Evolutionary conservation across 306 rosid genomes (phyloP), one percentile per base, ranked within the genome.

Genomic region (Dalbergia cultrata): DNA sequence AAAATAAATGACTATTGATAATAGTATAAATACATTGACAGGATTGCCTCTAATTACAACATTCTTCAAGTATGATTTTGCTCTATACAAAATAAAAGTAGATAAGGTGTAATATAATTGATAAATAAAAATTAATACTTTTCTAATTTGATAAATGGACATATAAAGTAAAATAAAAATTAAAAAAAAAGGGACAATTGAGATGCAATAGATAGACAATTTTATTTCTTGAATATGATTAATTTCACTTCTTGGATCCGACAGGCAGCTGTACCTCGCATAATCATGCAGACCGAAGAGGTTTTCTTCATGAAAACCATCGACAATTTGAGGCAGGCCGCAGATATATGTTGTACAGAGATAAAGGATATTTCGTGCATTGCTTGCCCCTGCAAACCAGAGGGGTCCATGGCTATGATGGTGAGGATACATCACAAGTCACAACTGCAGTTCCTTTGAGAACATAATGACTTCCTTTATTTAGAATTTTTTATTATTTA

Each of bases 341-440:
- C 94, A 4, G 89, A 96, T 44, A 49, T 89, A 65, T 93, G 96
- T 71, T 93, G 92, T 70, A 68, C 86, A 76, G 87, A 64, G 87
- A 88, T 93, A 75, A 37, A 87, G 37, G 87, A 87, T n/a, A 88
- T 93, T 73, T 93, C 92, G 8, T 90, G 94, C 89, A 85, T 95
- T 83, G 80, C 70, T 13, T 93, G 86, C 85, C 97, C 97, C 37
- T 85, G 81, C 75, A 87, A 70, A 70, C 97, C 99, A 7, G 92
- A 93, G 76, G 99, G 99, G 37, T 88, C 99, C 21, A 93, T 95
- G 98, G 93, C 96, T 68, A 82, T 93, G 83, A 95, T 95, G 98
- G 99, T 89, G 72, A 83, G 80, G 60, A 79, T 39, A 58, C 10
- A 70, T 33, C 16, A 37, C 34, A 17, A 60, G 7, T 64, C 9